phyloP scores from a whole-genome alignment of 2,329 filamentous ascomycete genomes.

The Ceratocystis papillata region DNA sequence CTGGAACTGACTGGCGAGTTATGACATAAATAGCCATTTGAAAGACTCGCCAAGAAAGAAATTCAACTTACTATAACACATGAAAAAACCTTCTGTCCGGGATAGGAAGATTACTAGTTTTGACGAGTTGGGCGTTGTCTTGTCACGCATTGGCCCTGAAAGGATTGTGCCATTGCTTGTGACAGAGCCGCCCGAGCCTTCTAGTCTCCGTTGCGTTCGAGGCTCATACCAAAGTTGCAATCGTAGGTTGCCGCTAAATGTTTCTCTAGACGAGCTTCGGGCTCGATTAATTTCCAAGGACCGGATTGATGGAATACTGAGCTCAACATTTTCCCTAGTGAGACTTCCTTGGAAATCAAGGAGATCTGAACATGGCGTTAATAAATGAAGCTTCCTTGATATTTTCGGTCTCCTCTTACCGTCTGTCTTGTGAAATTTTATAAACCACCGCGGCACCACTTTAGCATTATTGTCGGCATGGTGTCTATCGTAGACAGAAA shows the following conservation, averaged over 20 bases:
- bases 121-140: neutral
- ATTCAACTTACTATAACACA: conserved; percentile 16
- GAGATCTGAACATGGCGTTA: neutral
- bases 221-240: conserved; percentile 19
- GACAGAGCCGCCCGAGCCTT: neutral
- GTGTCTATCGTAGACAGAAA: conserved; percentile 5
- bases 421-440: neutral
- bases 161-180: conserved; percentile 5
- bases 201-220: neutral
- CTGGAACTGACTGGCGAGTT: neutral
- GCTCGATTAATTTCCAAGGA: neutral
- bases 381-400: neutral
- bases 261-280: neutral
- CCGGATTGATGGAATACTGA: conserved; percentile 17
- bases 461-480: neutral
- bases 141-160: neutral
- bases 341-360: conserved; percentile 15
- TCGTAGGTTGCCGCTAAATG: conserved; percentile 13
- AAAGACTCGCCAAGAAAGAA: neutral
- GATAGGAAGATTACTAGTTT: conserved; percentile 17
- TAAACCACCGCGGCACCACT: conserved; percentile 5
- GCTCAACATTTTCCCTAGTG: conserved; percentile 15
- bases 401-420: neutral
- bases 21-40: neutral
- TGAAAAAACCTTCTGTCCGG: conserved; percentile 10